Evolutionary conservation across 331 rosid genomes (phyloP).

Genomic region (Malus hybrid): DNA sequence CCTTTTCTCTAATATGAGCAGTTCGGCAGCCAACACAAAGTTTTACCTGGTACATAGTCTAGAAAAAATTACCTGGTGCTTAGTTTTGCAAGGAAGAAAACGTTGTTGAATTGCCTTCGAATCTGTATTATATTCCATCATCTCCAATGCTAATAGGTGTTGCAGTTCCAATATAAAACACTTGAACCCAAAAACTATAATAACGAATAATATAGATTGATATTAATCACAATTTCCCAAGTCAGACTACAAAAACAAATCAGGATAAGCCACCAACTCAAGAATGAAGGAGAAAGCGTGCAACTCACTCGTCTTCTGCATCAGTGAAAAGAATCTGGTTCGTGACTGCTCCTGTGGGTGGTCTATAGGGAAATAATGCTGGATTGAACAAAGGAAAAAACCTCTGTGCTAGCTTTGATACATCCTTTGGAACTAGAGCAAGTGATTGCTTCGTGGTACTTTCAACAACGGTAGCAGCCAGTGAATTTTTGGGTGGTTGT

Average conservation of each 20-base stretch:
- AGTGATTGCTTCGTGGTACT: slow-evolving; percentile 80
- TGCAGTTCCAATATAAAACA: slow-evolving; percentile 6
- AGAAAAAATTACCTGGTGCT: slow-evolving; percentile 64
- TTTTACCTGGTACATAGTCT: background rate
- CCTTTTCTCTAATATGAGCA: background rate
- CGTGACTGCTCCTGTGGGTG: slow-evolving; percentile 54
- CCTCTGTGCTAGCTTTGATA: slow-evolving; percentile 54
- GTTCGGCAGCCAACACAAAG: background rate
- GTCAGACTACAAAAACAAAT: background rate
- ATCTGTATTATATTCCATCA: slow-evolving; percentile 83
- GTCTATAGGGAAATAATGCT: slow-evolving; percentile 33
- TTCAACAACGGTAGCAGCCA: slow-evolving; percentile 85
- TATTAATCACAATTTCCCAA: background rate
- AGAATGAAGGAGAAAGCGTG: slow-evolving; percentile 5
- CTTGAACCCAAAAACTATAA: background rate
- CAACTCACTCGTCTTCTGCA: slow-evolving; percentile 91
- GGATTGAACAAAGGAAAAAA: slow-evolving; percentile 78
- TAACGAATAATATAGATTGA: background rate
- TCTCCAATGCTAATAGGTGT: slow-evolving; percentile 71
- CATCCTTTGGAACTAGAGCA: slow-evolving; percentile 82
- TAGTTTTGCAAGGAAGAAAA: slow-evolving; percentile 88
- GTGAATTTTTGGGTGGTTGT: slow-evolving; percentile 66
- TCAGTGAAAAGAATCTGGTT: slow-evolving; percentile 84
- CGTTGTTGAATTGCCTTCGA: slow-evolving; percentile 88
- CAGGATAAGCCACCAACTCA: background rate